phyloP scores from a whole-genome alignment of 2,329 filamentous ascomycete species.

The Nakataea oryzae region DNA sequence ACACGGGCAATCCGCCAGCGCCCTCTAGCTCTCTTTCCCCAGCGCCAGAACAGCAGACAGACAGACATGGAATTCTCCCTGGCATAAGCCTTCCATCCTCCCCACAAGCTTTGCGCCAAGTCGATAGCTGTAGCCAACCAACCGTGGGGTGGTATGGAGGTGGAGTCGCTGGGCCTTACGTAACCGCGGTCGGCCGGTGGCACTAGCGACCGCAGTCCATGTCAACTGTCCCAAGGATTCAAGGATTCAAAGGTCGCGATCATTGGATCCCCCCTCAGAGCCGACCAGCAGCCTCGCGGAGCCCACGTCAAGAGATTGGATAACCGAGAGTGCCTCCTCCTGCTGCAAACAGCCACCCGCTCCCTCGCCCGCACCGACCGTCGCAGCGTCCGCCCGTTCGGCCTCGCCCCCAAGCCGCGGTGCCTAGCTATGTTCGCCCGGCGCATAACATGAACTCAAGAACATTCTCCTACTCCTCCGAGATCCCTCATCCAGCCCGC shows the following conservation, averaged over 20 bases:
- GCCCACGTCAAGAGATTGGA: not conserved
- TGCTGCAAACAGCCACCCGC: not conserved
- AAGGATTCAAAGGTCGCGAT: not conserved
- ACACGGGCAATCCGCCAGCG: not conserved
- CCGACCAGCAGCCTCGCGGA: not conserved
- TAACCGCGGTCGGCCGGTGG: not conserved
- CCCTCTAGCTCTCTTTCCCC: too few species aligned
- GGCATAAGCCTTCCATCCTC: not conserved
- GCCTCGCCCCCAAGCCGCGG: not conserved
- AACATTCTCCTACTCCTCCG: conserved; percentile 4
- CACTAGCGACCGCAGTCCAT: not conserved
- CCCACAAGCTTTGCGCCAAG: not conserved
- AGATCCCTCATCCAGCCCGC: conserved; percentile 15
- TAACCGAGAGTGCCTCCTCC: not conserved
- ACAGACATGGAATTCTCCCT: not conserved
- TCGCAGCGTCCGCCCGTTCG: not conserved
- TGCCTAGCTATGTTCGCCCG: not conserved
- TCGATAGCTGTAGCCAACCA: not conserved
- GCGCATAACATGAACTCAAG: conserved; percentile 5
- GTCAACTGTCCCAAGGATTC: too few species aligned
- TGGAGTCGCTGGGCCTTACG: not conserved
- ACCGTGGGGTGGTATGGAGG: not conserved
- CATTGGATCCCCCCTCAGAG: not conserved
- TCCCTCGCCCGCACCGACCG: not conserved
- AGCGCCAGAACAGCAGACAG: too few species aligned